These are phyloP conservation scores for Candida tammaniensis DNA, from an alignment of 805 yeast species.

Conservation along the genomic window DNA sequence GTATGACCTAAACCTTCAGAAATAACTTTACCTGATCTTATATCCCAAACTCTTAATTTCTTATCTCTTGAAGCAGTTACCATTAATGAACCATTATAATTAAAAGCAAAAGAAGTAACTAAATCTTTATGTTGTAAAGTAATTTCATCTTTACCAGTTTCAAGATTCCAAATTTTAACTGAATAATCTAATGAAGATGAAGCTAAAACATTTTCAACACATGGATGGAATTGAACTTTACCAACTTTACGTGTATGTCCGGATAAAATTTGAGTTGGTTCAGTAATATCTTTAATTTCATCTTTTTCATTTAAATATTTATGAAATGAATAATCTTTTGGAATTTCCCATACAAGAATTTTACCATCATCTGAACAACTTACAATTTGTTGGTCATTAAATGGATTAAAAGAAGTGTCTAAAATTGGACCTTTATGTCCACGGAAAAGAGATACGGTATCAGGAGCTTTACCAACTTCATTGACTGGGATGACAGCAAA, in stretches of 20 bases:
- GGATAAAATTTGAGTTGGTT: constrained; percentile 63
- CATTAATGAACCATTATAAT: constrained; percentile 79
- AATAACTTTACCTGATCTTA: constrained; percentile 67
- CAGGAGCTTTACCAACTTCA: constrained; percentile 92
- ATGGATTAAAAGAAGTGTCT: constrained; percentile 95
- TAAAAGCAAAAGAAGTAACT: constrained; percentile 91
- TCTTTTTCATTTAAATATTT: constrained; percentile 53
- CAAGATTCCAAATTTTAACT: constrained; percentile 87
- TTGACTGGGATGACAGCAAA: constrained; percentile 86
- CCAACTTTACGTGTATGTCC: constrained; percentile 97
- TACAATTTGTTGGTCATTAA: constrained; percentile 68
- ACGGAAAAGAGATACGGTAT: constrained; percentile 85
- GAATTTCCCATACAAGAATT: constrained; percentile 84
- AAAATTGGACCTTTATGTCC: constrained; percentile 95
- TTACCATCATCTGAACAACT: constrained; percentile 80
- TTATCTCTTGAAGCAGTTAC: constrained; percentile 93
- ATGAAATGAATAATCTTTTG: constrained; percentile 73
- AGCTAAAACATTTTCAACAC: constrained; percentile 82
- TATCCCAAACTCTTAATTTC: constrained; percentile 87
- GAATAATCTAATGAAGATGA: constrained; percentile 89
- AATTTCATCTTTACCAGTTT: constrained; percentile 63
- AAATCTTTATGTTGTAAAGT: constrained; percentile 85
- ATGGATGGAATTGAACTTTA: constrained; percentile 85
- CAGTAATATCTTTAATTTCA: constrained; percentile 57
- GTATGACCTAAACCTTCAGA: constrained; percentile 87